phyloP scores from a whole-genome alignment of 1,139 yeast genomes.

The Dujonia santamariae region DNA sequence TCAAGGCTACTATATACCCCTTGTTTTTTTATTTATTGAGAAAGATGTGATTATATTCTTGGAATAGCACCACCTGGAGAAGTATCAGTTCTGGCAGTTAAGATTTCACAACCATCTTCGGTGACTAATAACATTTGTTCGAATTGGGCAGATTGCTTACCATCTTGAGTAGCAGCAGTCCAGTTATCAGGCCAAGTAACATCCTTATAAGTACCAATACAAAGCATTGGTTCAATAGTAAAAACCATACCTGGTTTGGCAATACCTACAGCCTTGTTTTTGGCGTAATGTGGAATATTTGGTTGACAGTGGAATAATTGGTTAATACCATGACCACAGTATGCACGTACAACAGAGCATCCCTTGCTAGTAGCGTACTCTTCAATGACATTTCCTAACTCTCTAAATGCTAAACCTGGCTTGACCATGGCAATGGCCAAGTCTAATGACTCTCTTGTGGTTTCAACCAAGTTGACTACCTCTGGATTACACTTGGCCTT shows the following conservation, averaged over 20 bases:
- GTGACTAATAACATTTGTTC: slow-evolving; percentile 93
- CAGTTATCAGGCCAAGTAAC: slow-evolving; percentile 96
- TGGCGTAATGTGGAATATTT: slow-evolving; percentile 89
- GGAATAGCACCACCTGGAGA: slow-evolving; percentile 89
- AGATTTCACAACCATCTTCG: slow-evolving; percentile 88
- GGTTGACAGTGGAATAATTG: slow-evolving; percentile 89
- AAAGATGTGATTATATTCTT: slow-evolving; percentile 43
- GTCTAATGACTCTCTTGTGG: slow-evolving; percentile 87
- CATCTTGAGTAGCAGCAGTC: slow-evolving; percentile 92
- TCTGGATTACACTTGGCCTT: slow-evolving; percentile 75
- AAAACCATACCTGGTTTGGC: slow-evolving; percentile 96
- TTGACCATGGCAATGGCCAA: slow-evolving; percentile 79
- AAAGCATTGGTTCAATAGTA: slow-evolving; percentile 98
- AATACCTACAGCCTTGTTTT: slow-evolving; percentile 89
- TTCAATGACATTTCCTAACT: slow-evolving; percentile 86
- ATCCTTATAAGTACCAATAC: slow-evolving; percentile 82
- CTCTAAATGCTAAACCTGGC: slow-evolving; percentile 89
- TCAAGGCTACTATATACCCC: background rate
- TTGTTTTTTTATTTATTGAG: background rate
- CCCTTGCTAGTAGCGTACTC: slow-evolving; percentile 76
- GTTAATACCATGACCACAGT: slow-evolving; percentile 94
- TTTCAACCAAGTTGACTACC: slow-evolving; percentile 84
- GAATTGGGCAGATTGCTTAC: slow-evolving; percentile 87
- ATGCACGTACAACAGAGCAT: slow-evolving; percentile 85
- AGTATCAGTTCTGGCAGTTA: slow-evolving; percentile 73